These are phyloP conservation scores for Nigrospora sphaerica DNA, from an alignment of 2,329 filamentous ascomycete genomes.

Conservation along the genomic window DNA sequence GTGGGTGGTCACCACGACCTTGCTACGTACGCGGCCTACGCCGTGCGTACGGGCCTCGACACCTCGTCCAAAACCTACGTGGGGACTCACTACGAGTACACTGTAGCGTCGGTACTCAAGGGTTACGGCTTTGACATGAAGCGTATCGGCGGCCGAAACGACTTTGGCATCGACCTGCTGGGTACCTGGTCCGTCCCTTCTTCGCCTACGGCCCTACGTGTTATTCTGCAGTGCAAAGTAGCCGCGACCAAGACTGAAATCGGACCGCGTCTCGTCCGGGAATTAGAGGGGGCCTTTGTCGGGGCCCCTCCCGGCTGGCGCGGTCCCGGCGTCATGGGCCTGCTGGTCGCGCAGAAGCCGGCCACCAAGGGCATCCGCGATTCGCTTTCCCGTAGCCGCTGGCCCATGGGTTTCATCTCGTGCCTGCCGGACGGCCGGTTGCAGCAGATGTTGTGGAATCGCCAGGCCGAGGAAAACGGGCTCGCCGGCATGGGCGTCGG, in stretches of 20 bases:
- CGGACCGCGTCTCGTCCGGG: conserved; percentile 58
- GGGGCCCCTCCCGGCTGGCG: conserved; percentile 70
- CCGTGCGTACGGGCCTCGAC: conserved; percentile 47
- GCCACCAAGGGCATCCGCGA: conserved; percentile 76
- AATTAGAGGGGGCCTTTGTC: conserved; percentile 71
- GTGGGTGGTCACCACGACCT: conserved; percentile 52
- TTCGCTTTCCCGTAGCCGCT: conserved; percentile 57
- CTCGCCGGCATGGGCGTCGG: conserved; percentile 52
- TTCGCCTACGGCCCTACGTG: conserved; percentile 28
- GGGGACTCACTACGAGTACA: conserved; percentile 76
- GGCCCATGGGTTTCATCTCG: conserved; percentile 66
- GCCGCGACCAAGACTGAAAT: conserved; percentile 31
- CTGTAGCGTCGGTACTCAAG: conserved; percentile 46
- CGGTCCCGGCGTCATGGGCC: conserved; percentile 55
- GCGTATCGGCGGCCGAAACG: conserved; percentile 58
- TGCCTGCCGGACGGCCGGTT: conserved; percentile 51
- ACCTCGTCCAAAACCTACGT: conserved; percentile 53
- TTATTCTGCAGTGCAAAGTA: conserved; percentile 65
- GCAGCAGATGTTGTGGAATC: conserved; percentile 69
- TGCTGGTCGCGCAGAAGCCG: conserved; percentile 61
- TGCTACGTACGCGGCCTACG: conserved; percentile 58
- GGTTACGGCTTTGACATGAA: conserved; percentile 57
- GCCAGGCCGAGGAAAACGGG: conserved; percentile 51
- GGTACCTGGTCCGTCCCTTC: conserved; percentile 60
- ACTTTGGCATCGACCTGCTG: conserved; percentile 68